Evolutionary conservation across 441 rosid species (phyloP).

Genomic region (Sinapis alba): DNA sequence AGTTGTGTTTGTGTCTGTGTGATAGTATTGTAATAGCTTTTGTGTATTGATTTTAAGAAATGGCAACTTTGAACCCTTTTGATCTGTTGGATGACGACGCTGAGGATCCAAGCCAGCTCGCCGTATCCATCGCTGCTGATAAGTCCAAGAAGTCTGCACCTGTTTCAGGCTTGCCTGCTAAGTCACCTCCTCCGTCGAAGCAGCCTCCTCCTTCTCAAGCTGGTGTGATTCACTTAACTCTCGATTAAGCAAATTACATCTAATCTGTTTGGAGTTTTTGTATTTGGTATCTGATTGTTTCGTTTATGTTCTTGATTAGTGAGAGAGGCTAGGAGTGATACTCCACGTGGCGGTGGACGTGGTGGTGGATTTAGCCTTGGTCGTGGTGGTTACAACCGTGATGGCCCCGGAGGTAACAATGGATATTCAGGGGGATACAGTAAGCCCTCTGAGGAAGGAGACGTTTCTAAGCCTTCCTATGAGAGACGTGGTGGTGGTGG

Average conservation of each 20-base stretch:
- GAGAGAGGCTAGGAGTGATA: slow-evolving; percentile 65
- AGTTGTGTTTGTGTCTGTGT: slow-evolving; percentile 6
- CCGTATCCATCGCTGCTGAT: slow-evolving; percentile 49
- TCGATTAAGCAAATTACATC: background rate
- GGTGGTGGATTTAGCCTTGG: slow-evolving; percentile 47
- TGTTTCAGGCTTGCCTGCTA: slow-evolving; percentile 44
- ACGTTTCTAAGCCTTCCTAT: slow-evolving; percentile 51
- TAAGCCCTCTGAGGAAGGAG: slow-evolving; percentile 64
- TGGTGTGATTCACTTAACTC: slow-evolving; percentile 41
- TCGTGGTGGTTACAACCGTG: slow-evolving; percentile 63
- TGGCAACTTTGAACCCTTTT: slow-evolving; percentile 92
- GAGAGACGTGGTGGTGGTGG: slow-evolving; percentile 55
- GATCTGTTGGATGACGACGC: slow-evolving; percentile 69
- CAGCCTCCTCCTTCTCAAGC: slow-evolving; percentile 49
- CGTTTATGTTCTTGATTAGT: slow-evolving; percentile 38
- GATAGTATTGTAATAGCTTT: background rate
- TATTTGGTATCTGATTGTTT: slow-evolving; percentile 23
- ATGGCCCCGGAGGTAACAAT: slow-evolving; percentile 48
- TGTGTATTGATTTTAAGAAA: slow-evolving; percentile 34
- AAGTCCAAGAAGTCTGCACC: slow-evolving; percentile 47
- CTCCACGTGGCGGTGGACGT: slow-evolving; percentile 60
- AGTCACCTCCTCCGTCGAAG: slow-evolving; percentile 54
- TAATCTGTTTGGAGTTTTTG: background rate
- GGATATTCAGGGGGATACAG: slow-evolving; percentile 59
- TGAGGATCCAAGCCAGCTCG: slow-evolving; percentile 78